Evolutionary conservation across 2,329 filamentous ascomycete genomes (phyloP), one percentile per base, ranked within the genome.

Genomic region (Hawksworthiomyces lignivorus): DNA sequence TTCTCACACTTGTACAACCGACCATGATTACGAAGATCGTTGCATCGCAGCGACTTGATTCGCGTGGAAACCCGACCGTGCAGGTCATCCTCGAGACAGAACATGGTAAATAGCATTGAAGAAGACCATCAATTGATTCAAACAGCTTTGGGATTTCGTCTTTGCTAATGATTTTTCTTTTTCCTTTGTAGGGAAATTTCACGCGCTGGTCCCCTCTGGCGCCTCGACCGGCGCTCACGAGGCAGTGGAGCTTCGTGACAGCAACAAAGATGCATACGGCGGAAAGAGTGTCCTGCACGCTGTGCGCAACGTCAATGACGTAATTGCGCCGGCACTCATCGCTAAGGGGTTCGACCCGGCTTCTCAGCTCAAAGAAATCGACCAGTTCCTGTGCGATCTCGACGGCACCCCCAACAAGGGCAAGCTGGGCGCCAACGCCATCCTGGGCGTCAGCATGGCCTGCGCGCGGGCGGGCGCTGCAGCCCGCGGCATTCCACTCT

Each of bases 351-450:
- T 75, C 54, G 67, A 75, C 53, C 67, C 75, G 17, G 45, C 36
- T 51, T 72, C 67, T 59, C 69, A 75, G 56, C 70, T 73, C 55
- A 66, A 62, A 47, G 66, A 67, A 36, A 69, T 77, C 39, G 73
- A 77, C 51, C 57, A 55, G 30, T 72, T 75, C 59, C 60, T 77
- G 57, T 62, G 65, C 55, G 60, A 66, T 57, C 64, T 77, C 48
- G 73, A 77, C 59, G 73, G 73, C 48, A 77, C 73, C 36, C 59
- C 62, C 54, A 75, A 77, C 65, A 79, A 78, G 70, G 69, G 65
- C 50, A 70, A 69, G 50, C 62, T 78, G 30, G 74, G 74, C 51
- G 74, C 74, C 49, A 78, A 78, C 57, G 73, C 74, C 50, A 77
- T 77, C 51, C 67, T 78, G 39, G 73, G 72, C 61, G 70, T 77